These are phyloP conservation scores for Polyplosphaeria fusca DNA, from an alignment of 495 filamentous ascomycete genomes.

Conservation along the genomic window DNA sequence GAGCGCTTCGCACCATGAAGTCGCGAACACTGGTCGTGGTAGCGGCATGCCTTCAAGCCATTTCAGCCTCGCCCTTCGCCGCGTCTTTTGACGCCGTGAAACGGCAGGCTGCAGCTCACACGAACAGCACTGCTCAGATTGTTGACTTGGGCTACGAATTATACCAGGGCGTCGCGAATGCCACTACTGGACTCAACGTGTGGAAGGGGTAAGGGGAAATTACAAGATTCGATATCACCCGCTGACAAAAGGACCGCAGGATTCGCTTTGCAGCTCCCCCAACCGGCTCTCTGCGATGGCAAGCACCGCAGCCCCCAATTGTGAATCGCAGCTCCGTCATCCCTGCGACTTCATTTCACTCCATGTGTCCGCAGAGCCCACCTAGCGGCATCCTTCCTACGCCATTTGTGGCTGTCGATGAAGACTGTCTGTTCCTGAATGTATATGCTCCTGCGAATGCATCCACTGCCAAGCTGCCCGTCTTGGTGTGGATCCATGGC, in stretches of 20 bases:
- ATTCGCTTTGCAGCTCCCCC: constrained; percentile 29
- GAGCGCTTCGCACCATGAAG: not conserved
- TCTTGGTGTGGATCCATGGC: constrained; percentile 40
- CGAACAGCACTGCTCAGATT: not conserved
- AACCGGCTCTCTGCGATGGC: constrained; percentile 27
- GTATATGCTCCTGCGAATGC: constrained; percentile 20
- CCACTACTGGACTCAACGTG: constrained; percentile 14
- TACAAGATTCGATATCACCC: not conserved
- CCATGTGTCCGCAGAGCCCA: constrained; percentile 5
- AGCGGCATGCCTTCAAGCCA: not conserved
- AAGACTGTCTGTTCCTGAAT: constrained; percentile 39
- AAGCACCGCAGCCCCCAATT: constrained; percentile 33
- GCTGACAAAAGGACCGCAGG: not conserved
- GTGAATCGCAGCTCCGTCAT: constrained; percentile 25
- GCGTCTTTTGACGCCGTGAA: not conserved
- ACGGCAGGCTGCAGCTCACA: not conserved
- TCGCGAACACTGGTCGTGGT: not conserved
- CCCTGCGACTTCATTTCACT: constrained; percentile 2
- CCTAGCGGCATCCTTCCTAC: not conserved
- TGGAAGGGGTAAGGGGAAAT: constrained; percentile 20
- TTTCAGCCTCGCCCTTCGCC: not conserved
- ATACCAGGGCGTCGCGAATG: constrained; percentile 18
- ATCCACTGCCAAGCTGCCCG: constrained; percentile 18
- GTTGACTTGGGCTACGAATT: constrained; percentile 20
- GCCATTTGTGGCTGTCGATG: constrained; percentile 2